Evolutionary conservation across 2,329 filamentous ascomycete genomes (phyloP), one percentile per base, ranked within the genome.

Genomic region (Tolypocladium pustulatum): DNA sequence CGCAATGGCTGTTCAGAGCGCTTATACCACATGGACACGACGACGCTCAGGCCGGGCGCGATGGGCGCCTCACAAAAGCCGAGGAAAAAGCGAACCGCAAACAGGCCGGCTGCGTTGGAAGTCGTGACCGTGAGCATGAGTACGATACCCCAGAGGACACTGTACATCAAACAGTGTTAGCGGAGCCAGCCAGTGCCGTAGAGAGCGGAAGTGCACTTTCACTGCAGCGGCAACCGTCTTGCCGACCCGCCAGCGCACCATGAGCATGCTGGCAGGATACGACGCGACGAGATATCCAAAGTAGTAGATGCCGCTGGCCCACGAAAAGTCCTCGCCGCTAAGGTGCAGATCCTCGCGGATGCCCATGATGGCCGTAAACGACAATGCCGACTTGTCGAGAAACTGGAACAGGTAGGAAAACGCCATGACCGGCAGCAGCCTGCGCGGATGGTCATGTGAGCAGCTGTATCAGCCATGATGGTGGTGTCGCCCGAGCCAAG

Each of bases 371-470:
- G 76, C 76, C 0, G 78, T 76, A 65, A 80, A 80, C n/a, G 72
- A 75, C 1, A 84, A 69, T 0, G 77, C 78, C 0, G 79, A 80
- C 67, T 87, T 86, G 70, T 87, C 84, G 1, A 83, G 72, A 62
- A 80, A 86, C 61, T 86, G 83, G 6, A 85, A 70, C n/a, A 81
- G 77, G 64, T 86, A 86, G 0, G 75, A 81, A 64, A 63, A 75
- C 58, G 71, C 81, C 73, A 79, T 76, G 59, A 77, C 60, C 4
- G 77, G 84, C 68, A 86, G 76, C 36, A 83, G 62, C 69, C 77
- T 78, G 9, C 7, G 34, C 9, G 9, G 4, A n/a, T n/a, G 27
- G 49, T n/a, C 30, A 17, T 9, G 46, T 52, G 27, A 52, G 30
- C 30, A 30, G 17, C 34, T n/a, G 17, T 30, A 6, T 20, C 20